Conservation (phyloP, 2,329 filamentous ascomycete species). For the Fusarium sp. region DNA sequence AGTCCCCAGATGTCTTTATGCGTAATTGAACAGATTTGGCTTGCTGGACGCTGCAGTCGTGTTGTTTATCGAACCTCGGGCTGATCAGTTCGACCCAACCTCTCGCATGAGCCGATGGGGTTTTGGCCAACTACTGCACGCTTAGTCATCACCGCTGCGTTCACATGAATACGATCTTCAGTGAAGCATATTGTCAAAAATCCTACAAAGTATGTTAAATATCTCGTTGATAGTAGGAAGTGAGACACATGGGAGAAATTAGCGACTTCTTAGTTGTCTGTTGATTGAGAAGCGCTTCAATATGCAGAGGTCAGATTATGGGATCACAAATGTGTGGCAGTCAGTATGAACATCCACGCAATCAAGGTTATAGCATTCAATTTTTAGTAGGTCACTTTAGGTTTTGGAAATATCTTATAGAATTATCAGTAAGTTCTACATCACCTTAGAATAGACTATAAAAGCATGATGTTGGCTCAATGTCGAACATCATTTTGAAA, state of each 20-base stretch:
- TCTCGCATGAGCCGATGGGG: constrained; percentile 18
- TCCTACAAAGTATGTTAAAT: not conserved
- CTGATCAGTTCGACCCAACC: constrained; percentile 14
- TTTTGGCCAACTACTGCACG: constrained; percentile 21
- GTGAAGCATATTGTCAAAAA: not conserved
- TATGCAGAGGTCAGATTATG: too few species aligned
- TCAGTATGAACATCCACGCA: not conserved
- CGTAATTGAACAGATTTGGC: not conserved
- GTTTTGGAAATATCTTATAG: not conserved
- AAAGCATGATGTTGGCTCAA: not conserved
- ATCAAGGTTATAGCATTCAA: too few species aligned
- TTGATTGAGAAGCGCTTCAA: not conserved
- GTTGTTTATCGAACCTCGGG: constrained; percentile 11
- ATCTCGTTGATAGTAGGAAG: accelerated
- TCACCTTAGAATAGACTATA: accelerated
- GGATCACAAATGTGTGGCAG: accelerated
- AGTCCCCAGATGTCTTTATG: not conserved
- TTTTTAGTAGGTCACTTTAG: too few species aligned
- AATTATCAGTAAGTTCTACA: not conserved
- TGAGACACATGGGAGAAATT: too few species aligned
- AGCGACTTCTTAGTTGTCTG: not conserved
- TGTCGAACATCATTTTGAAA: not conserved
- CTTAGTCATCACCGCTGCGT: constrained; percentile 31
- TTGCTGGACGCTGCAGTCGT: not conserved
- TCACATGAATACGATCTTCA: not conserved